Conservation (phyloP, 768 basidiomycete species). For the Russula sp. region DNA sequence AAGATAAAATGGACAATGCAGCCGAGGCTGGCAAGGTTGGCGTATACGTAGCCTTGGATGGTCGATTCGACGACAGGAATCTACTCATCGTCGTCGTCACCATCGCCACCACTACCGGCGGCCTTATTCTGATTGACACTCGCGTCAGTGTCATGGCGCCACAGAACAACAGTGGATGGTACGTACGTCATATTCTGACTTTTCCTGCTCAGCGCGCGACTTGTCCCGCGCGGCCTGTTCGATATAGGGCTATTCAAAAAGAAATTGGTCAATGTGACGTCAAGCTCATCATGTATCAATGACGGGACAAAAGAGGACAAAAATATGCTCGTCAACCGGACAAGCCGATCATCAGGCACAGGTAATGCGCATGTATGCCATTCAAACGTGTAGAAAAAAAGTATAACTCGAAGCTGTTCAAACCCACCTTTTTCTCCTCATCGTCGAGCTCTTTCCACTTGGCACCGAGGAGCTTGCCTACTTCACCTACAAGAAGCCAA, state of each 20-base stretch:
- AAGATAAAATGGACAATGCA: slow-evolving; percentile 7
- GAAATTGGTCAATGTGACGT: slow-evolving; percentile 13
- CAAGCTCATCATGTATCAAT: slow-evolving; percentile 1
- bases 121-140: slow-evolving; percentile 38
- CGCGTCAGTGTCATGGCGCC: neutral
- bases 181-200: slow-evolving; percentile 48
- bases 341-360: neutral
- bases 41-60: slow-evolving; percentile 9
- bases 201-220: slow-evolving; percentile 79
- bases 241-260: slow-evolving; percentile 66
- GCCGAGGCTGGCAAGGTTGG: slow-evolving; percentile 9
- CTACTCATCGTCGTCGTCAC: slow-evolving; percentile 49
- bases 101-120: slow-evolving; percentile 41
- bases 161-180: neutral
- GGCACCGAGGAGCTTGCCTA: slow-evolving; percentile 91
- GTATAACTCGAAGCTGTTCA: neutral
- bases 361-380: slow-evolving; percentile 17
- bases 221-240: slow-evolving; percentile 88
- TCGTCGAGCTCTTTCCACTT: slow-evolving; percentile 97
- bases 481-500: slow-evolving; percentile 57
- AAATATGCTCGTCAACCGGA: neutral
- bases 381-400: neutral
- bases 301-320: neutral
- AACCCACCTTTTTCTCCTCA: slow-evolving; percentile 80
- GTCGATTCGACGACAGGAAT: neutral